Evolutionary conservation across 805 yeast species (phyloP).

Genomic region (Metschnikowia similis): DNA sequence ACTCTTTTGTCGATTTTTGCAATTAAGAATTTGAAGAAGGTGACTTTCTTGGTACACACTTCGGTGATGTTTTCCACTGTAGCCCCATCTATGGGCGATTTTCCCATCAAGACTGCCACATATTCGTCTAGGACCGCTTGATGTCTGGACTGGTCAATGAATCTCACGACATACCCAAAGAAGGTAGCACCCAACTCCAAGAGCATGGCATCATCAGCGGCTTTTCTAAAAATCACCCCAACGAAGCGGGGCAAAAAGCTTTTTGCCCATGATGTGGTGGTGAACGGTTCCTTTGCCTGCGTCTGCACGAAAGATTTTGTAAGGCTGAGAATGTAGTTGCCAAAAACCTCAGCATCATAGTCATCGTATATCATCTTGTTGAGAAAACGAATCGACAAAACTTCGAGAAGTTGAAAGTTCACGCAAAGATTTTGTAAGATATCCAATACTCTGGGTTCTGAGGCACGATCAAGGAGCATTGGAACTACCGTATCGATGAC

Average conservation of each 20-base stretch:
- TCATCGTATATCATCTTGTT: slow-evolving; percentile 31
- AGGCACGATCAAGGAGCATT: slow-evolving; percentile 25
- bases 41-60: slow-evolving; percentile 30
- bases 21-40: slow-evolving; percentile 38
- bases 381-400: slow-evolving; percentile 40
- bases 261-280: slow-evolving; percentile 40
- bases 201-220: slow-evolving; percentile 18
- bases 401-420: slow-evolving; percentile 41
- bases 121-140: slow-evolving; percentile 41
- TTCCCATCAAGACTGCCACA: slow-evolving; percentile 31
- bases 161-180: slow-evolving; percentile 38
- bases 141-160: slow-evolving; percentile 40
- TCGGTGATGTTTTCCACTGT: slow-evolving; percentile 18
- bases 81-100: slow-evolving; percentile 8
- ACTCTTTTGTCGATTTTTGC: slow-evolving; percentile 47
- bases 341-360: slow-evolving; percentile 6
- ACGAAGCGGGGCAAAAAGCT: slow-evolving; percentile 42
- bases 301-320: slow-evolving; percentile 23
- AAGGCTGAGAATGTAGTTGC: slow-evolving; percentile 16
- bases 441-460: slow-evolving; percentile 24
- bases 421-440: slow-evolving; percentile 31
- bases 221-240: slow-evolving; percentile 9
- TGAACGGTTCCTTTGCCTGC: slow-evolving; percentile 29
- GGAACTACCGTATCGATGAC: slow-evolving; percentile 39
- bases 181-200: slow-evolving; percentile 40